Conservation (phyloP, 768 basidiomycete species). For the Tylopilus subfusipes region DNA sequence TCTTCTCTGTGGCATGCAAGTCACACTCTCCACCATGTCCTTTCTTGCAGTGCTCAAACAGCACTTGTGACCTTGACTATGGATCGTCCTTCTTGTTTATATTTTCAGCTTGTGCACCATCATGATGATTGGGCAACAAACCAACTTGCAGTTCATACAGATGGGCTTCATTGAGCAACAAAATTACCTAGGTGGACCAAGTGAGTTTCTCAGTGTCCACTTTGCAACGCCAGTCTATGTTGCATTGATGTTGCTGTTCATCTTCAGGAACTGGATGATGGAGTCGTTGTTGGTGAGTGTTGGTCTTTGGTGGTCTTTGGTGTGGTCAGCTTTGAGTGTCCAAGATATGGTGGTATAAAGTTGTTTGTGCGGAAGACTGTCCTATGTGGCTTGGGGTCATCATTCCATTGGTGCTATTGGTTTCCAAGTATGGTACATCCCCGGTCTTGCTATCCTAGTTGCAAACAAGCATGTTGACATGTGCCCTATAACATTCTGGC, state of each 20-base stretch:
- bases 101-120: conserved; percentile 10
- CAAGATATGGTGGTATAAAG: conserved; percentile 24
- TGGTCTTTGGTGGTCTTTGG: not conserved
- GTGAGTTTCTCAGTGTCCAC: not conserved
- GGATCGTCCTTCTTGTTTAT: conserved; percentile 13
- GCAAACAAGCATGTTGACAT: not conserved
- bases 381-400: conserved; percentile 9
- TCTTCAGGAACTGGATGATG: conserved; percentile 22
- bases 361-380: conserved; percentile 14
- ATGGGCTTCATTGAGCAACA: conserved; percentile 11
- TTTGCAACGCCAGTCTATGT: not conserved
- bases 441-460: not conserved
- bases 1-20: conserved; percentile 19
- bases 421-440: conserved; percentile 13
- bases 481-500: not conserved
- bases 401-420: conserved; percentile 4
- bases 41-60: conserved; percentile 18
- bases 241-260: conserved; percentile 10
- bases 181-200: conserved; percentile 18
- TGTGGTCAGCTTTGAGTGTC: not conserved
- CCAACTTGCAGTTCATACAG: conserved; percentile 13
- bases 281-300: conserved; percentile 19
- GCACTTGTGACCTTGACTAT: conserved; percentile 5
- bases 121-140: conserved; percentile 17
- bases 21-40: conserved; percentile 18